Evolutionary conservation across 805 yeast species (phyloP), one percentile per base, ranked within the genome.

Genomic region (Saturnispora hagleri): DNA sequence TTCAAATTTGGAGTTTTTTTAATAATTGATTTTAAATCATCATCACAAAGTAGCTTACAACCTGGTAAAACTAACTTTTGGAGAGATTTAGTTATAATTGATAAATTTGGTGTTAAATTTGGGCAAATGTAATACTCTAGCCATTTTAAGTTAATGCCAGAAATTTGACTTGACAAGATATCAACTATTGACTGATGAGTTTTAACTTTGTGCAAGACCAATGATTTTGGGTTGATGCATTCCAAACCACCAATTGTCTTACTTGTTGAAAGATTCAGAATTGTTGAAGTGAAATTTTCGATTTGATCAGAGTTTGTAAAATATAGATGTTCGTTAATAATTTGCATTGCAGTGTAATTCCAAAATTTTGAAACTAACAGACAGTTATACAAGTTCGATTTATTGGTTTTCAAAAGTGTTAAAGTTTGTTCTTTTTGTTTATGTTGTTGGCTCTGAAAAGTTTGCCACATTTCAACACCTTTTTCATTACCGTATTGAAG

Each of bases 51-150:
- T 2, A 69, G 65, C 55, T 74, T 77, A 35, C 82, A 77, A 3
- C 96, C 97, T 0, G 97, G 90, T 5, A 90, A 68, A 1, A 80
- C 74, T 38, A 85, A 62, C 51, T 73, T 73, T 55, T 68, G 66
- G 46, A 83, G 62, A 15, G 61, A 59, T 6, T 70, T 59, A 4
- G 70, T 55, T 44, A 82, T 69, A 62, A 83, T 70, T 2, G 63
- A 53, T 7, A 68, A 55, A 0, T 81, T 69, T 4, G 96, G 96
- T 7, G 75, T 60, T 31, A 86, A 62, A 44, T 73, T 74, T 6
- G 96, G 91, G 62, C 96, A 89, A 61, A 90, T 84, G 67, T 85
- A 88, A 59, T 89, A 73, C 64, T 89, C 96, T 31, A 89, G 69
- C 85, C 86, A 80, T 57, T 74, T 72, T 43, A 89, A 63, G 43